Base-by-base conservation (phyloP, 2,329 filamentous ascomycete species). In the Daldinia sp. region DNA sequence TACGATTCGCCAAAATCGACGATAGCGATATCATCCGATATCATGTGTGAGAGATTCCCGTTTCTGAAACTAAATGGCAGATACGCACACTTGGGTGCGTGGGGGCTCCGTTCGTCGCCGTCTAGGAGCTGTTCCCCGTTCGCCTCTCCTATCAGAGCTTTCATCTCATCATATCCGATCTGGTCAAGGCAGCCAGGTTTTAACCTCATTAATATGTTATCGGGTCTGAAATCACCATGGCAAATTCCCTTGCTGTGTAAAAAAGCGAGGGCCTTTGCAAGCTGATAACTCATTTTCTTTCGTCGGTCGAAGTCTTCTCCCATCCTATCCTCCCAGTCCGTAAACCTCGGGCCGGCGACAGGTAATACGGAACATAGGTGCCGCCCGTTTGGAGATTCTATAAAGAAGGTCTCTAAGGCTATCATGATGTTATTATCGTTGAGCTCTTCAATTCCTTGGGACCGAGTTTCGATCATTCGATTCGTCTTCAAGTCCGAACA, bases 201-300 rank as follows among this genome's bases (percentile, higher is more conserved):
- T 15, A 51, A 33, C 46, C 15, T 51, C 46, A 51, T 51, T 18
- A 51, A 51, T 51, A 51, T 51, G 15, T 51, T 51, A n/a, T 51
- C 46, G 9, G 46, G 46, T 26, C 46, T 30, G 18, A 51, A 51
- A 12, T 51, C 46, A 0, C 46, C 46, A 12, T 51, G 46, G 26
- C 46, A 33, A 5, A 51, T 51, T 12, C 46, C 15, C 28, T 33
- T 51, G 26, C 26, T 6, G n/a, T 51, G 46, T 7, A 51, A 33
- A 26, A 51, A 51, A 51, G 46, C 13, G 18, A 51, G 46, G 4
- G 46, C 46, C 26, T 51, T 51, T 6, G 46, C 33, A 12, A 51
- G 15, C 13, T 51, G 46, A 15, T 33, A 33, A 26, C 46, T 33
- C 13, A 51, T 33, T 18, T 33, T 33, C 46, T 51, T 51, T 15